Percentiles rank a stretch among this genome's conserved stretches.
phyloP scores from a whole-genome alignment of 139 green algal species.

The Tetraselmis striata region DNA sequence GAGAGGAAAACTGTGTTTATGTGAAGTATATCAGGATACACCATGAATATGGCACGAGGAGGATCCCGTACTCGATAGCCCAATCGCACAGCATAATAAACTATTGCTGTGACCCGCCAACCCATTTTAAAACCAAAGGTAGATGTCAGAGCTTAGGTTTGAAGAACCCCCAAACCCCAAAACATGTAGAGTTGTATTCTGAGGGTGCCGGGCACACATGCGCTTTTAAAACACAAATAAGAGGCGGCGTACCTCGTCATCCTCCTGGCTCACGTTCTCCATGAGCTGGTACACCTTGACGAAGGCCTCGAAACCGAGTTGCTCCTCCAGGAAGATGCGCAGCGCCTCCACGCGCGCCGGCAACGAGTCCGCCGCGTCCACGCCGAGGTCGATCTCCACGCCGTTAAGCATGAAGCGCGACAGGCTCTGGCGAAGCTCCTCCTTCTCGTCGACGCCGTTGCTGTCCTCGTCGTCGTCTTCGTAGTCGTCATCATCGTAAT shows the following conservation, averaged over 20 bases:
- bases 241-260: conserved; percentile 35
- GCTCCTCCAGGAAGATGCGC: conserved; percentile 39
- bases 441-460: conserved; percentile 22
- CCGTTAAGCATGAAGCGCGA: conserved; percentile 47
- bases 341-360: conserved; percentile 47
- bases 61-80: too few relatives aligned
- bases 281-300: conserved; percentile 54
- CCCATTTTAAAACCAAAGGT: too few relatives aligned
- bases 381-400: conserved; percentile 33
- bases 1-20: too few relatives aligned
- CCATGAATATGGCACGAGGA: too few relatives aligned
- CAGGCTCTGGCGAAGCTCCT: conserved; percentile 8
- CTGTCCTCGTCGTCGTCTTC: conserved; percentile 26
- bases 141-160: too few relatives aligned
- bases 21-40: too few relatives aligned
- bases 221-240: too few relatives aligned
- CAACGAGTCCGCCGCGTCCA: conserved; percentile 31
- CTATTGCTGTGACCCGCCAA: too few relatives aligned
- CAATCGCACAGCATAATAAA: too few relatives aligned
- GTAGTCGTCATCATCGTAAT: neutral
- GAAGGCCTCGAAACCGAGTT: conserved; percentile 43
- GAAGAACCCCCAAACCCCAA: too few relatives aligned
- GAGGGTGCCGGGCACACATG: too few relatives aligned
- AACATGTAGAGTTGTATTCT: too few relatives aligned
- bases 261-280: conserved; percentile 41